Percentiles rank a stretch among this genome's conserved stretches.
phyloP scores from a whole-genome alignment of 306 rosid species.

The Purshia tridentata region DNA sequence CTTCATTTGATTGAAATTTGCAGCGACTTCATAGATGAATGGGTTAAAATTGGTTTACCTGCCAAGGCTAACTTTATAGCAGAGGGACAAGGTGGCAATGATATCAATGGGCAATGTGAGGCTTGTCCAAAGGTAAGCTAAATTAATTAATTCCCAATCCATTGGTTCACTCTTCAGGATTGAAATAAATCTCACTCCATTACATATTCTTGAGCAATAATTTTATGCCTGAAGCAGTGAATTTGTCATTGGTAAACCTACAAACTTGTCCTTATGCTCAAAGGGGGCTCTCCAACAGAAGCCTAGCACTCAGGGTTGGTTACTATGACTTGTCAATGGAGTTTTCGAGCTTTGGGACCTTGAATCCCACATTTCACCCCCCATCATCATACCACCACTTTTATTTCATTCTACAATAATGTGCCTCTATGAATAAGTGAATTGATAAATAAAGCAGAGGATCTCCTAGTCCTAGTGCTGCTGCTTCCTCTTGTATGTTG shows the following conservation, averaged over 20 bases:
- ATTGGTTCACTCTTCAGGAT: no score
- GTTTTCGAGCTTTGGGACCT: constrained; percentile 49
- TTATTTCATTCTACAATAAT: not conserved
- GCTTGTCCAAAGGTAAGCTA: no score
- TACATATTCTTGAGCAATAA: not conserved
- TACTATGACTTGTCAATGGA: constrained; percentile 60
- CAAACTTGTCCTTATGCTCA: constrained; percentile 48
- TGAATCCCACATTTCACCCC: constrained; percentile 11
- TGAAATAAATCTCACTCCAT: no score
- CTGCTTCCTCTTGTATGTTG: no score
- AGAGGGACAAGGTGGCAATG: not conserved
- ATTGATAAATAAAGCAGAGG: not conserved
- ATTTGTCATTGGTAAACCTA: constrained; percentile 50
- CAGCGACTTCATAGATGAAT: constrained; percentile 67
- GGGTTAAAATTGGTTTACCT: constrained; percentile 62
- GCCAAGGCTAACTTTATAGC: constrained; percentile 38
- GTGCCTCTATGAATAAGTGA: not conserved
- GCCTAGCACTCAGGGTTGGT: constrained; percentile 40
- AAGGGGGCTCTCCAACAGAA: constrained; percentile 23
- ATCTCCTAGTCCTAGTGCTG: no score
- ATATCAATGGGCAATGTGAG: no score
- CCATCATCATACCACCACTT: constrained; percentile 17
- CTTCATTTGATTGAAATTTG: not conserved
- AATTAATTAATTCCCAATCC: no score
- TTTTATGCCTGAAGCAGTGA: constrained; percentile 55